Percentiles rank a stretch among this genome's conserved stretches.
Evolutionary conservation across 2,329 filamentous ascomycete species (phyloP).

Genomic region (Phialophora tarda): DNA sequence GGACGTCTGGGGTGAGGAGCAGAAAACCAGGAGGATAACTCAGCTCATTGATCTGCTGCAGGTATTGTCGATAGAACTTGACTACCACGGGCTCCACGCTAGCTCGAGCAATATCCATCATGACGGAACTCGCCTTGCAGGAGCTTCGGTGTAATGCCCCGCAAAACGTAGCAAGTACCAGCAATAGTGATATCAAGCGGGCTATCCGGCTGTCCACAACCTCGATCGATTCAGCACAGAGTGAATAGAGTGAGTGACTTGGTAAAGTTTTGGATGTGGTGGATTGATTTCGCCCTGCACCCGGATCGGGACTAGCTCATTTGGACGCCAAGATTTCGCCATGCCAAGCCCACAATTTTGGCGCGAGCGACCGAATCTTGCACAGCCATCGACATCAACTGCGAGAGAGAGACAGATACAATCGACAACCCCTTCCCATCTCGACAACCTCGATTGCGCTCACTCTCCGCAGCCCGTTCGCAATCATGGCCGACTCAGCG

Average conservation of each 20-base stretch:
- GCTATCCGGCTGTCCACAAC: neutral
- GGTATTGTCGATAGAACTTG: constrained; percentile 75
- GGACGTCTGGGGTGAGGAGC: constrained; percentile 66
- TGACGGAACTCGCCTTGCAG: neutral
- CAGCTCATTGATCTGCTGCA: constrained; percentile 73
- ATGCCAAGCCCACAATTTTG: constrained; percentile 35
- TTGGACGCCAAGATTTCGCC: constrained; percentile 30
- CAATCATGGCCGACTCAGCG: constrained; percentile 83
- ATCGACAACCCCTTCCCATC: constrained; percentile 3
- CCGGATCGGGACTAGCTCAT: constrained; percentile 20
- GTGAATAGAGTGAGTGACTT: neutral
- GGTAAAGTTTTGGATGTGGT: neutral
- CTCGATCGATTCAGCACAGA: neutral
- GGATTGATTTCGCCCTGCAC: neutral
- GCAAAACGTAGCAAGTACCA: neutral
- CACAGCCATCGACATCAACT: constrained; percentile 13
- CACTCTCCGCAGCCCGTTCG: constrained; percentile 36
- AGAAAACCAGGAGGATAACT: constrained; percentile 66
- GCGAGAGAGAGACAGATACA: constrained; percentile 3
- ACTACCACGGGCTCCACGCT: constrained; percentile 47
- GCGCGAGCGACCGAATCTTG: constrained; percentile 24
- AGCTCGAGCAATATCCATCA: constrained; percentile 35
- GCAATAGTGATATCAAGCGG: neutral
- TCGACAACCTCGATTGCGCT: constrained; percentile 32
- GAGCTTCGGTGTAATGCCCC: neutral